Evolutionary conservation across 345 rosid species (phyloP), one percentile per base, ranked within the genome.

Genomic region (Salix viminalis): DNA sequence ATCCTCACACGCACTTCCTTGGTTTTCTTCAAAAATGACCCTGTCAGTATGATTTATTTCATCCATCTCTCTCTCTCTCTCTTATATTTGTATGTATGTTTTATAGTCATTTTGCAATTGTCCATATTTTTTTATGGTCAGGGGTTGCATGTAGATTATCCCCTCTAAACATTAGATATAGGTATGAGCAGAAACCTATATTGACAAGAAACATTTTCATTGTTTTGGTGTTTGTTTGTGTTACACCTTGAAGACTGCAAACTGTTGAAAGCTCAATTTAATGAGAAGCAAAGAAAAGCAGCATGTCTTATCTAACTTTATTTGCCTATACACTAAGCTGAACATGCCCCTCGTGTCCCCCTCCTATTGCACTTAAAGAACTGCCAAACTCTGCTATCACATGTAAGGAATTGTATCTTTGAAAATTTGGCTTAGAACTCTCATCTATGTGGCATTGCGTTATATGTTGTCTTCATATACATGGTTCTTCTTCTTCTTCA

Each of bases 1-100:
- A 92, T 93, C 78, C 93, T 96, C 79, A 93, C 99, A 37, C 96
- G 98, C 70, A 90, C 94, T 64, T 96, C 99, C 48, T 90, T 96
- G 94, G 99, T 96, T 82, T 96, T 96, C 89, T 93, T 96, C 76
- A 96, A 92, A 85, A 96, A 89, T 83, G 98, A 96, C 75, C 99
- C 98, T 76, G 99, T 96, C 58, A 96, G 99, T 90, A 80, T 71
- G 76, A 60, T 46, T 48, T 6, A 67, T 37, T 66, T 36, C 46
- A 37, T 73, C 52, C 46, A 37, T 73, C 52, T 36, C 52, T 70
- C 41, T 66, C 12, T 61, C 15, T n/a, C 3, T 4, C 14, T 41
- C 12, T 41, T 41, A 41, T 61, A 9, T n/a, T 9, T 61, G 16
- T 23, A 61, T 15, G 16, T 66, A 66, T 66, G 69, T 18, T 58